These are phyloP conservation scores for Larix kaempferi DNA, from an alignment of 75 land plant genomes.

Conservation along the genomic window DNA sequence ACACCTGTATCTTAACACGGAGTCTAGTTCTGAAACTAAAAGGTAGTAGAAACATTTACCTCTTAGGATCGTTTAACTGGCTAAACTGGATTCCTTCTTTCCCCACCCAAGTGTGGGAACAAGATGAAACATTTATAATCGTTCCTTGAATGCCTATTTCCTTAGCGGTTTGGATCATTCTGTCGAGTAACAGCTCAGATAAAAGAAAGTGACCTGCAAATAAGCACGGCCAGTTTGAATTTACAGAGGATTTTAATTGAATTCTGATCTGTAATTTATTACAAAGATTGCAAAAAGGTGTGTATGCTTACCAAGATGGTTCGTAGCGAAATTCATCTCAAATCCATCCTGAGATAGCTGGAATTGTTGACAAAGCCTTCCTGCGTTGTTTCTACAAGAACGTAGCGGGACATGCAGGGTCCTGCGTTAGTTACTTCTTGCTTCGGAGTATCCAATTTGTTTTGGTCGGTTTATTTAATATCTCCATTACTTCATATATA, in stretches of 20 bases:
- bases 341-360: constrained; percentile 61
- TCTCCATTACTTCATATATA: not conserved
- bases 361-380: constrained; percentile 42
- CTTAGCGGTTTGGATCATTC: constrained; percentile 60
- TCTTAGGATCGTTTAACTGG: constrained; percentile 37
- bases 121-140: constrained; percentile 74
- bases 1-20: too few relatives aligned
- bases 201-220: constrained; percentile 70
- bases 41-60: constrained; percentile 10
- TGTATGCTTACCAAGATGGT: constrained; percentile 50
- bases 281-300: not conserved
- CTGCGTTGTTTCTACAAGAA: constrained; percentile 72
- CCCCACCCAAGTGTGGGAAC: constrained; percentile 57
- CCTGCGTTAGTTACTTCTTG: too few relatives aligned
- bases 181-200: constrained; percentile 50
- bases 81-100: constrained; percentile 30
- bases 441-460: too few relatives aligned
- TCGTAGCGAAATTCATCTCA: constrained; percentile 84
- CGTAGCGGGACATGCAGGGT: not conserved
- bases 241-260: not conserved
- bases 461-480: too few relatives aligned
- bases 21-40: too few relatives aligned
- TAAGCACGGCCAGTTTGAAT: not conserved
- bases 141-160: constrained; percentile 60
- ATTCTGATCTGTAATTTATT: not conserved